Base-by-base conservation (phyloP, 179 eudicot genomes). In the Gypsophila paniculata region DNA sequence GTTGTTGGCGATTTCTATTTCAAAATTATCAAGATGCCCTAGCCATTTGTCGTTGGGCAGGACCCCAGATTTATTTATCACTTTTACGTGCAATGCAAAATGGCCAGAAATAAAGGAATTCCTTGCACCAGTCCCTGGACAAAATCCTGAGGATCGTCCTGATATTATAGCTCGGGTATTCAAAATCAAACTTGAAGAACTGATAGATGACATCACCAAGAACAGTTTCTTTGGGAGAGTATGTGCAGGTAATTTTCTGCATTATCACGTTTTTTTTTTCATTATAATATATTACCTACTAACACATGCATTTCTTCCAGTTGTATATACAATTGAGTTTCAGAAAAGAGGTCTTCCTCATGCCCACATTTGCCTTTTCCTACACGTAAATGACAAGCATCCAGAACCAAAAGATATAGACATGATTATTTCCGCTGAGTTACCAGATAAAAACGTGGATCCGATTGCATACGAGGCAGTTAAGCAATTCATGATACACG, bases 1-100 rank as follows among this genome's bases (percentile, higher is more conserved):
- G 76, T 1, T 44, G 83, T 0, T 74, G 73, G 8, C 6, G 79
- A n/a, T 78, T 76, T n/a, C 76, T 78, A 79, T 34, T 69, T 3
- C 79, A 85, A 26, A 80, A 80, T 5, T 85, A 78, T 44, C 74
- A 80, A 17, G 82, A 85, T 49, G 81, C 81, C 10, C 68, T 82
- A 78, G 75, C 78, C 0, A 74, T 82, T 0, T 80, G 77, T 14
- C 52, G 59, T 21, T 72, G 72, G 73, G 54, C 53, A 1, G 79
- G 80, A 0, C 57, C 61, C n/a, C 84, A 1, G 67, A 78, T 23
- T 15, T 80, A 1, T 78, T 85, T 15, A 63, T 78, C 0, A 82
- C 82, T 1, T 78, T 80, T 21, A 85, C 84, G 1, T 69, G 77
- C n/a, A 76, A 85, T 34, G 66, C 81, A 15, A 80, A 80, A 19